Evolutionary conservation across 495 filamentous ascomycete genomes (phyloP).

Genomic region (Podospora australis): DNA sequence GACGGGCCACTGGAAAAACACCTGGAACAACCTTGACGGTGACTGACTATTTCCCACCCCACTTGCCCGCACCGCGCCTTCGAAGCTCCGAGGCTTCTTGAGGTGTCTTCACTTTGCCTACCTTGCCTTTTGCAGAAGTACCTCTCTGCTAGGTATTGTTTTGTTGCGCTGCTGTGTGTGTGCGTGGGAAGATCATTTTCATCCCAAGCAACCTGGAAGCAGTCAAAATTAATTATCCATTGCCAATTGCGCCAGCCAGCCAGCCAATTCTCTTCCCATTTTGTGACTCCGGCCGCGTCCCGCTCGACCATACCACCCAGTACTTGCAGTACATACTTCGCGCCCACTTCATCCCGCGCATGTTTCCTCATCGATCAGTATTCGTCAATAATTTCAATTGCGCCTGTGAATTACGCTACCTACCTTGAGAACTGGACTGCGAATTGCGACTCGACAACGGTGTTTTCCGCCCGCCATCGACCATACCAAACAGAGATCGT

Average conservation of each 20-base stretch:
- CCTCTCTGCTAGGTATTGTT: neutral
- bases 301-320: too few relatives aligned
- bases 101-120: neutral
- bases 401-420: too few relatives aligned
- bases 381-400: too few relatives aligned
- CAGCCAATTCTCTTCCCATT: too few relatives aligned
- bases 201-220: too few relatives aligned
- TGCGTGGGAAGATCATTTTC: too few relatives aligned
- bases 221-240: too few relatives aligned
- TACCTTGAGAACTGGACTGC: neutral
- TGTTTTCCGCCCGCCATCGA: slow-evolving; percentile 1
- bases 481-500: too few relatives aligned
- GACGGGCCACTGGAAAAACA: neutral
- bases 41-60: slow-evolving; percentile 12
- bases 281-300: neutral
- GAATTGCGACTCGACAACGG: slow-evolving; percentile 11
- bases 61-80: slow-evolving; percentile 9
- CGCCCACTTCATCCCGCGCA: too few relatives aligned
- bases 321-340: too few relatives aligned
- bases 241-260: too few relatives aligned
- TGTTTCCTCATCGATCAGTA: neutral
- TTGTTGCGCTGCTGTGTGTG: neutral
- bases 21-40: too few relatives aligned
- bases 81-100: neutral
- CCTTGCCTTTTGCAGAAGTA: neutral